A percentile compares a stretch with the other conserved stretches of the same genome.
Conservation (phyloP, 768 basidiomycete species). For the Boletellus emodensis region DNA sequence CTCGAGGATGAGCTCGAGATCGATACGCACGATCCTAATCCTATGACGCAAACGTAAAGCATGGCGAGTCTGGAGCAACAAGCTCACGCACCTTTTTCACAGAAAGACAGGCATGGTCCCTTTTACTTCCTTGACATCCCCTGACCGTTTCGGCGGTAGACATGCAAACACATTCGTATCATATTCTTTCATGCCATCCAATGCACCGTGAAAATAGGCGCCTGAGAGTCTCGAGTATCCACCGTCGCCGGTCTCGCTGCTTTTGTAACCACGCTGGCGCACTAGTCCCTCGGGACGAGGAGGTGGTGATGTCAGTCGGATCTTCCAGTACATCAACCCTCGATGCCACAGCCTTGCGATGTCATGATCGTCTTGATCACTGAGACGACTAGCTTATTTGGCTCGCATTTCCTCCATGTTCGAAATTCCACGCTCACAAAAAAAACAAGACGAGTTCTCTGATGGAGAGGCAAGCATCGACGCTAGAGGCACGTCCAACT, state of each 20-base stretch:
- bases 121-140: background rate
- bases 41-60: slow-evolving; percentile 10
- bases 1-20: slow-evolving; percentile 7
- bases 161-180: slow-evolving; percentile 40
- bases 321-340: slow-evolving; percentile 11
- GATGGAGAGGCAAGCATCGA: slow-evolving; percentile 23
- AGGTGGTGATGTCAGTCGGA: slow-evolving; percentile 1
- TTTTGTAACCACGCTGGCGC: background rate
- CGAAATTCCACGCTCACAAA: slow-evolving; percentile 26
- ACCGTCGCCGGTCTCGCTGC: slow-evolving; percentile 37
- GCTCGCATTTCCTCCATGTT: slow-evolving; percentile 24
- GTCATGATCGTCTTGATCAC: slow-evolving; percentile 28
- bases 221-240: slow-evolving; percentile 27
- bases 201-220: slow-evolving; percentile 17
- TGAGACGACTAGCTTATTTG: slow-evolving; percentile 34
- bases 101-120: slow-evolving; percentile 9
- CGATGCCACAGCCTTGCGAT: background rate
- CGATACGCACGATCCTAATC: slow-evolving; percentile 5
- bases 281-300: slow-evolving; percentile 11
- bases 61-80: slow-evolving; percentile 7
- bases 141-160: slow-evolving; percentile 25
- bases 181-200: slow-evolving; percentile 34
- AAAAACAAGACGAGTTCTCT: slow-evolving; percentile 13
- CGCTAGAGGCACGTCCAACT: slow-evolving; percentile 21
- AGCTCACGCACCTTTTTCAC: slow-evolving; percentile 11